These are phyloP conservation scores for Metschnikowia cubensis DNA, from an alignment of 805 yeast species.

Conservation along the genomic window DNA sequence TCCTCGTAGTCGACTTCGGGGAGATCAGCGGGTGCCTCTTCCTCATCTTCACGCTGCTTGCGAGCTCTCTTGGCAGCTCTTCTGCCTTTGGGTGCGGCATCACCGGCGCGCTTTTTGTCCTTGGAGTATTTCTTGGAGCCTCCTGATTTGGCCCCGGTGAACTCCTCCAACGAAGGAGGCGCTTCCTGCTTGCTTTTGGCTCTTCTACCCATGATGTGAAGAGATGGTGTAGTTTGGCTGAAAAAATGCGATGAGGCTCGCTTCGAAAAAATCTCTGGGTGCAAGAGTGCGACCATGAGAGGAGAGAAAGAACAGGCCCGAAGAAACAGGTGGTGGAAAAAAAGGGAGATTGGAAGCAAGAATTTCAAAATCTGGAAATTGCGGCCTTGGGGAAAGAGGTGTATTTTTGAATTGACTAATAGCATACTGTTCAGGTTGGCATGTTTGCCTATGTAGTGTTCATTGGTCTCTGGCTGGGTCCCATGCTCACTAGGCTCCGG, in stretches of 20 bases:
- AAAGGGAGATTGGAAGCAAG: too few species aligned
- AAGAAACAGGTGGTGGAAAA: too few species aligned
- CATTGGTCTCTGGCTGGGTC: too few species aligned
- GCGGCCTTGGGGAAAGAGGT: too few species aligned
- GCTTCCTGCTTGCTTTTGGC: conserved; percentile 88
- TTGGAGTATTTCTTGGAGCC: conserved; percentile 27
- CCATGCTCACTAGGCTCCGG: too few species aligned
- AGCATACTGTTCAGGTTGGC: too few species aligned
- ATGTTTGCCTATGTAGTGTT: too few species aligned
- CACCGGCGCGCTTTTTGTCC: conserved; percentile 21
- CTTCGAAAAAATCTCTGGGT: conserved; percentile 3
- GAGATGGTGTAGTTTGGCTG: conserved; percentile 7
- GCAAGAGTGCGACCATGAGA: neutral
- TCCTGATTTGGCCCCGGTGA: conserved; percentile 36
- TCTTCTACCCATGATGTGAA: conserved; percentile 75
- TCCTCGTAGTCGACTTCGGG: conserved; percentile 70
- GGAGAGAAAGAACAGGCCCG: too few species aligned
- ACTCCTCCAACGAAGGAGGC: conserved; percentile 87
- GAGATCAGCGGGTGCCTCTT: conserved; percentile 30
- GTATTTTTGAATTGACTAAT: too few species aligned
- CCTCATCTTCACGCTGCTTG: conserved; percentile 14
- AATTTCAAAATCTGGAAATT: too few species aligned
- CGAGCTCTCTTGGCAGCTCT: conserved; percentile 16
- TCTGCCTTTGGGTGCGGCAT: conserved; percentile 18
- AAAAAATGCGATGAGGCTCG: conserved; percentile 19